Base-by-base conservation (phyloP, 495 filamentous ascomycete genomes). In the Lasiosphaeriaceae sp. region DNA sequence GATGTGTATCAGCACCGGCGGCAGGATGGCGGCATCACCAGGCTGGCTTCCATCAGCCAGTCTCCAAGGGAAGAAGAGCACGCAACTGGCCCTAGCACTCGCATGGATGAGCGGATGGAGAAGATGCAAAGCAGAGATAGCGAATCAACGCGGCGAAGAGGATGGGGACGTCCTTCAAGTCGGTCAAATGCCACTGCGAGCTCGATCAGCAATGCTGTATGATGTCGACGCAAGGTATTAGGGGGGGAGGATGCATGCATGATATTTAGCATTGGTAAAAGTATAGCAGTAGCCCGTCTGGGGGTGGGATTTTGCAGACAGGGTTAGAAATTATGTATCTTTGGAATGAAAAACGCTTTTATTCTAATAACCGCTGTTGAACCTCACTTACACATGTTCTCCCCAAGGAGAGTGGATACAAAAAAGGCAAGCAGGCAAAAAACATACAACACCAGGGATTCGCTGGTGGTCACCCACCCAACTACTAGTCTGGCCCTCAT, bases 1-100 rank as follows among this genome's bases (percentile, higher is more conserved):
- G 67, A 72, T 12, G 61, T 72, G 16, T 72, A 69, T 29, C 60
- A 64, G 11, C 58, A 47, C 46, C 47, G 69, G n/a, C 55, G 52
- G 8, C 44, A 37, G 26, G 69, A 70, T 1, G 23, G 21, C 11
- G 50, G 50, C 17, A 46, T 43, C n/a, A n/a, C 41, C 11, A 47
- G 58, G 49, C 50, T 67, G 47, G 44, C 60, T 9, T 65, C 62
- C 20, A 64, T 70, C 16, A 34, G 55, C 20, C 59, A 65, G 56
- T 56, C 65, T 41, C 48, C 58, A 21, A 55, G 53, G 31, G 65
- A 68, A 50, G 51, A 60, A n/a, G 58, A 57, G 50, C 47, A 60
- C n/a, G 58, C 54, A 16, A 17, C 22, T 17, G 57, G 54, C n/a
- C n/a, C n/a, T n/a, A n/a, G n/a, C 9, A 59, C 50, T 0, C 35